phyloP scores from a whole-genome alignment of 2,329 filamentous ascomycete genomes.

The Mollisiaceae sp. region DNA sequence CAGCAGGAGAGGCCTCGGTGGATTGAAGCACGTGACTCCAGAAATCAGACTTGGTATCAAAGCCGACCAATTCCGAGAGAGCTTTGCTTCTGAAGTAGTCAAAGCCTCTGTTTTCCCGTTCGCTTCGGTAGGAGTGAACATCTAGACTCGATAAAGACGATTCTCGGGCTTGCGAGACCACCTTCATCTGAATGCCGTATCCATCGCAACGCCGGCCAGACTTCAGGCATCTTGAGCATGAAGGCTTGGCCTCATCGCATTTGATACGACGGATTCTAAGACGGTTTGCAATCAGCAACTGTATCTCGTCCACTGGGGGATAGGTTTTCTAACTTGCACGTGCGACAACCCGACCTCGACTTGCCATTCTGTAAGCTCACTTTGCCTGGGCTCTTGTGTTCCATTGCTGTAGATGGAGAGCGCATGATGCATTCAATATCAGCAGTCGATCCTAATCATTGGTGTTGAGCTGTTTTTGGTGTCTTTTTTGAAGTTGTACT shows the following conservation, averaged over 20 bases:
- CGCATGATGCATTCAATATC: background rate
- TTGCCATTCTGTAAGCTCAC: background rate
- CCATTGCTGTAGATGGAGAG: background rate
- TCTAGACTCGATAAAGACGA: slow-evolving; percentile 10
- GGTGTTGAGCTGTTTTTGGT: background rate
- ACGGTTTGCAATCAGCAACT: background rate
- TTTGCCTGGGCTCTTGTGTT: slow-evolving; percentile 1
- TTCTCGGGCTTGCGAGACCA: background rate
- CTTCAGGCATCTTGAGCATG: slow-evolving; percentile 24
- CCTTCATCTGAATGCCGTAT: slow-evolving; percentile 8
- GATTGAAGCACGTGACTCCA: slow-evolving; percentile 27
- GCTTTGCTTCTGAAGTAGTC: slow-evolving; percentile 25
- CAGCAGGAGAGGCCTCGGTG: slow-evolving; percentile 24
- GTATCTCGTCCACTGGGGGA: background rate
- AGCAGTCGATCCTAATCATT: background rate
- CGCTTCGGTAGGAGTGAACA: slow-evolving; percentile 17
- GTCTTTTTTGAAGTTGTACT: background rate
- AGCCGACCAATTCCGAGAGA: slow-evolving; percentile 20
- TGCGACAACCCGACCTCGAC: slow-evolving; percentile 23
- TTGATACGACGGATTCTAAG: slow-evolving; percentile 28
- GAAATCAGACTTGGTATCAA: slow-evolving; percentile 25
- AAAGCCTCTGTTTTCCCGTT: slow-evolving; percentile 27
- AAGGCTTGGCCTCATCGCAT: slow-evolving; percentile 32
- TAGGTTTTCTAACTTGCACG: slow-evolving; percentile 20
- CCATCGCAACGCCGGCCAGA: slow-evolving; percentile 26